phyloP scores from a whole-genome alignment of 352 stramenopile genomes.

The Aphanomyces astaci region DNA sequence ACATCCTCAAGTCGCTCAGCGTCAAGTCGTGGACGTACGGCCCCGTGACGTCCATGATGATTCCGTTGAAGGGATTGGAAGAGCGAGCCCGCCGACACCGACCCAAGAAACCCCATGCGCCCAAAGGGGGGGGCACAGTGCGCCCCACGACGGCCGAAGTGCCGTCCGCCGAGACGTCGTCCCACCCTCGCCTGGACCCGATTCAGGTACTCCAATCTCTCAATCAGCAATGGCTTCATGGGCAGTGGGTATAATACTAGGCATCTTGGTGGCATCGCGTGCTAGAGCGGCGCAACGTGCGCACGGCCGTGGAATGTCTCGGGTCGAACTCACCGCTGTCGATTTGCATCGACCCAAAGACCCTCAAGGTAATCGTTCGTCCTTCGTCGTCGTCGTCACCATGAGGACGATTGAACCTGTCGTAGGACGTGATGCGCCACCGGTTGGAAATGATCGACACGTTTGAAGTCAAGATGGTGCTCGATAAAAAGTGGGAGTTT shows the following conservation, averaged over 20 bases:
- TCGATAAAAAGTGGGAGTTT: constrained; percentile 63
- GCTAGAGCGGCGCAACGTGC: background rate
- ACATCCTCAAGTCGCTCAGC: constrained; percentile 41
- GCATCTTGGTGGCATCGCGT: background rate
- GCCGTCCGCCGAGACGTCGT: background rate
- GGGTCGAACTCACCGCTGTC: constrained; percentile 41
- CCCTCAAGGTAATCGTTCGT: background rate
- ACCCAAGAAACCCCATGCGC: background rate
- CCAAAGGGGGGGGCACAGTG: background rate
- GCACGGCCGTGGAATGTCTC: constrained; percentile 49
- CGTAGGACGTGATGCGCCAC: constrained; percentile 30
- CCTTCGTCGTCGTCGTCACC: background rate
- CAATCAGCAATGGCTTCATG: no score
- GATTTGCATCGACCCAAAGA: constrained; percentile 27
- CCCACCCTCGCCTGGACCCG: background rate
- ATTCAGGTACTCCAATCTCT: background rate
- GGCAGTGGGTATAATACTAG: no score
- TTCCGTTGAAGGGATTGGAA: constrained; percentile 49
- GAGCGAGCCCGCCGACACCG: constrained; percentile 22
- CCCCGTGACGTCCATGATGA: constrained; percentile 43
- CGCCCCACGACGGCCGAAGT: background rate
- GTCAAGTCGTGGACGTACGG: constrained; percentile 46
- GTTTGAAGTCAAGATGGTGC: constrained; percentile 39
- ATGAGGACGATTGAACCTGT: background rate
- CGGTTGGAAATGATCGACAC: constrained; percentile 52